Conservation (phyloP, 495 filamentous ascomycete genomes). For the Penicillium alfredii region DNA sequence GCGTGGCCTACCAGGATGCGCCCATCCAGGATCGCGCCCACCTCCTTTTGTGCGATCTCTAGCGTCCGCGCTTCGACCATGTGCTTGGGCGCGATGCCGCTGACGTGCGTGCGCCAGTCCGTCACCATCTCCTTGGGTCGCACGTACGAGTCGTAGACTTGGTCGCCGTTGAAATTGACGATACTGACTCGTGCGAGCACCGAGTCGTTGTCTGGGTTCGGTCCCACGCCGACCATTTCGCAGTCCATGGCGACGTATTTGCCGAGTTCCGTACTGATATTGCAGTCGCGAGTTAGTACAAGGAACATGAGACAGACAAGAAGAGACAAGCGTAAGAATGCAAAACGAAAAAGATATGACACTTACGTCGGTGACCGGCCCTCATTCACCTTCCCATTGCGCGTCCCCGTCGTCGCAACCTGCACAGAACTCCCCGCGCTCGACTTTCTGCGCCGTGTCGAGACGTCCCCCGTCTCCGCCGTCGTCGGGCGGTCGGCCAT, state of each 20-base stretch:
- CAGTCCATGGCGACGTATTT: slow-evolving; percentile 93
- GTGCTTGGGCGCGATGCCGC: slow-evolving; percentile 66
- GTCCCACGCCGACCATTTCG: slow-evolving; percentile 93
- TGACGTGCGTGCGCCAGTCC: slow-evolving; percentile 83
- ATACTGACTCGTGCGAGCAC: slow-evolving; percentile 77
- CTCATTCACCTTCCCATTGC: slow-evolving; percentile 42
- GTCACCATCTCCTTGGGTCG: slow-evolving; percentile 67
- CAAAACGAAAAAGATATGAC: background rate
- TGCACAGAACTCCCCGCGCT: slow-evolving; percentile 12
- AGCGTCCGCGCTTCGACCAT: slow-evolving; percentile 65
- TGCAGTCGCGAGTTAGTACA: slow-evolving; percentile 9
- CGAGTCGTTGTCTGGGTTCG: slow-evolving; percentile 56
- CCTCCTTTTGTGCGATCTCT: slow-evolving; percentile 64
- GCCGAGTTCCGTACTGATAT: slow-evolving; percentile 56
- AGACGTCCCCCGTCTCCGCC: slow-evolving; percentile 6
- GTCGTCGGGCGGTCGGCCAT: slow-evolving; percentile 29
- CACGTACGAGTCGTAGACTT: slow-evolving; percentile 89
- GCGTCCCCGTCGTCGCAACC: slow-evolving; percentile 14
- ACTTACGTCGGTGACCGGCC: slow-evolving; percentile 44
- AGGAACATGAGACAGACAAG: background rate
- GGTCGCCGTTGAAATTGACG: slow-evolving; percentile 86
- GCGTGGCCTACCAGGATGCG: slow-evolving; percentile 84
- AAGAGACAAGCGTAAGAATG: background rate
- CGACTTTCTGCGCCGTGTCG: slow-evolving; percentile 23
- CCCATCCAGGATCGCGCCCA: slow-evolving; percentile 64